A percentile compares a stretch with the other conserved stretches of the same genome.
These are phyloP conservation scores for Torrubiella hemipterigena DNA, from an alignment of 2,329 filamentous ascomycete species.

Conservation along the genomic window DNA sequence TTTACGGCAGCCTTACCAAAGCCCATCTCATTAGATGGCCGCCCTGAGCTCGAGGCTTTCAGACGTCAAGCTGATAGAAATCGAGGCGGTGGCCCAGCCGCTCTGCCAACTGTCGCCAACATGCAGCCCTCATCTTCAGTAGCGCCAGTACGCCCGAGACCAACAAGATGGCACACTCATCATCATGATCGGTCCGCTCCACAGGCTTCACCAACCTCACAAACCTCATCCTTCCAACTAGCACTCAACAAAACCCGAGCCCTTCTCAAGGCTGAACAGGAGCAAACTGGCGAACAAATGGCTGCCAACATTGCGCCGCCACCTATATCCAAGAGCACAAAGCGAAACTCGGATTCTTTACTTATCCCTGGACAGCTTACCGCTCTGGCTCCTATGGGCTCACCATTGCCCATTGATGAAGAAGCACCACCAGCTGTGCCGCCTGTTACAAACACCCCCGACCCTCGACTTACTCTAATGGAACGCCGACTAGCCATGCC, in stretches of 20 bases:
- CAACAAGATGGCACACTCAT: slow-evolving; percentile 35
- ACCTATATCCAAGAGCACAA: slow-evolving; percentile 41
- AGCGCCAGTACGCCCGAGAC: slow-evolving; percentile 25
- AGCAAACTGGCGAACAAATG: not conserved
- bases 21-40: slow-evolving; percentile 59
- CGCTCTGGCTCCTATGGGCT: slow-evolving; percentile 30
- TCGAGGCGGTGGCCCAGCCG: slow-evolving; percentile 32
- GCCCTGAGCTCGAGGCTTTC: slow-evolving; percentile 75
- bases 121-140: slow-evolving; percentile 19
- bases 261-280: not conserved
- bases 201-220: slow-evolving; percentile 1
- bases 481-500: slow-evolving; percentile 32
- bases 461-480: slow-evolving; percentile 43
- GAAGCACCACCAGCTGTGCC: slow-evolving; percentile 7
- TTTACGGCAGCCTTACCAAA: slow-evolving; percentile 58
- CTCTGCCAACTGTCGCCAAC: slow-evolving; percentile 34
- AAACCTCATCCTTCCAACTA: not conserved
- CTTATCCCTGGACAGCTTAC: slow-evolving; percentile 26
- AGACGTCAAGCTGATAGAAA: slow-evolving; percentile 59
- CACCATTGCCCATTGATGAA: slow-evolving; percentile 19
- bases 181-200: slow-evolving; percentile 7
- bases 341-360: slow-evolving; percentile 38
- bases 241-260: not conserved
- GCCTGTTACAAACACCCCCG: slow-evolving; percentile 16
- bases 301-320: not conserved